Evolutionary conservation across 768 basidiomycete genomes (phyloP), one percentile per base, ranked within the genome.

Genomic region (Inosperma sp.): DNA sequence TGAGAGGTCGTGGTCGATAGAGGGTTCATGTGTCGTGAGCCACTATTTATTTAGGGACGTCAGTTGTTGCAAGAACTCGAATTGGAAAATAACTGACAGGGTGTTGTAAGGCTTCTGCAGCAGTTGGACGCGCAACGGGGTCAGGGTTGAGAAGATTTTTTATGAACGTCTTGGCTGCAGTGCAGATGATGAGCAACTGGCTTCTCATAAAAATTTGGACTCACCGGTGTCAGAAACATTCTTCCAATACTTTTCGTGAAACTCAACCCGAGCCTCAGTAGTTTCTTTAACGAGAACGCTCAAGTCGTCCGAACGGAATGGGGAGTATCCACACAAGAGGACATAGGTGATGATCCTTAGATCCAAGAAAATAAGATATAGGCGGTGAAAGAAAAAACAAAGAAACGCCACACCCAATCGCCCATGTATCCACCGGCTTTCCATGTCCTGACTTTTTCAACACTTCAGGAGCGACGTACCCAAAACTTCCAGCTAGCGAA

Each of bases 331-430:
- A 60, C 95, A 95, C 1, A 96, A 77, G 12, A 98, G 75, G 47
- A 96, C 91, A 67, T 96, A 98, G 14, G 94, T 88, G 58, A 99
- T 97, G 55, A 98, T 80, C 0, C 93, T 94, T 56, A n/a, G n/a
- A n/a, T n/a, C n/a, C n/a, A 16, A 19, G 16, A 36, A 26, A 41
- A 31, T 13, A 17, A n/a, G 22, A 49, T 19, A 21, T 33, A 26
- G 21, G 22, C 23, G 21, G 37, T 26, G 26, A 45, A 33, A 45
- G 6, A 26, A 33, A 30, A 26, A 34, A 22, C n/a, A 35, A 36
- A 36, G 17, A 31, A 42, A 35, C 12, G 67, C 17, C 81, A 31
- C 56, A 91, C 91, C 95, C 96, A 4, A 83, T 84, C 23, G 86
- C 84, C 96, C 96, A 98, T 14, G 96, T 69, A 66, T 98, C 96